Conservation (phyloP, 176 grass and related monocot genomes). For the Otatea glauca region DNA sequence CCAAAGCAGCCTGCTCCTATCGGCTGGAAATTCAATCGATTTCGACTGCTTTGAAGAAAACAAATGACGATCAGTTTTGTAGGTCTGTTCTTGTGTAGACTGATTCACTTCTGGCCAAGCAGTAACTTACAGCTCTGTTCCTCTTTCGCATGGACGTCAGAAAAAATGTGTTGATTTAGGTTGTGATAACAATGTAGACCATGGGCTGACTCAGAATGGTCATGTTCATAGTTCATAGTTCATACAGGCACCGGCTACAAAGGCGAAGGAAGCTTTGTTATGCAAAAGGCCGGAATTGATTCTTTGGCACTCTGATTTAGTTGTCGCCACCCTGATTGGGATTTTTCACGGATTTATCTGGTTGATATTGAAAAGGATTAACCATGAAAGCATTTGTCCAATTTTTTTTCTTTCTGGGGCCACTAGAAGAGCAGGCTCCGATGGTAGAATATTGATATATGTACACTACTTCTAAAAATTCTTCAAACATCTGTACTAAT, state of each 20-base stretch:
- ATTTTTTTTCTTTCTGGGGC: too few relatives aligned
- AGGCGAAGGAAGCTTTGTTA: not conserved
- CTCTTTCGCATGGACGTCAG: not conserved
- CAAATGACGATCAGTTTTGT: not conserved
- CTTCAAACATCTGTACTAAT: too few relatives aligned
- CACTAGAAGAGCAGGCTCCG: too few relatives aligned
- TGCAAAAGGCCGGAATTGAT: not conserved
- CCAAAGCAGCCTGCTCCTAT: not conserved
- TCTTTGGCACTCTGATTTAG: not conserved
- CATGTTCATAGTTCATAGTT: slow-evolving; percentile 45
- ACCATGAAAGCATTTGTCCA: not conserved
- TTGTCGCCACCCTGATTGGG: not conserved
- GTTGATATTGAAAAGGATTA: not conserved
- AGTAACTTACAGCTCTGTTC: not conserved
- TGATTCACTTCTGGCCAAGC: not conserved
- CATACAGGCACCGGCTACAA: slow-evolving; percentile 11
- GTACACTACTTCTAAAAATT: not conserved
- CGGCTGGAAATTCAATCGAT: not conserved
- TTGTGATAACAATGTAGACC: slow-evolving; percentile 8
- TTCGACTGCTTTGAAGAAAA: not conserved
- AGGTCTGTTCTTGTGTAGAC: slow-evolving; percentile 11
- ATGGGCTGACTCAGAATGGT: not conserved
- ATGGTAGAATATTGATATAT: not conserved
- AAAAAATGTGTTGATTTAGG: not conserved
- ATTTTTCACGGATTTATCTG: not conserved